These are phyloP conservation scores for Neoboletus subvelutipes DNA, from an alignment of 768 basidiomycete species.

Conservation along the genomic window DNA sequence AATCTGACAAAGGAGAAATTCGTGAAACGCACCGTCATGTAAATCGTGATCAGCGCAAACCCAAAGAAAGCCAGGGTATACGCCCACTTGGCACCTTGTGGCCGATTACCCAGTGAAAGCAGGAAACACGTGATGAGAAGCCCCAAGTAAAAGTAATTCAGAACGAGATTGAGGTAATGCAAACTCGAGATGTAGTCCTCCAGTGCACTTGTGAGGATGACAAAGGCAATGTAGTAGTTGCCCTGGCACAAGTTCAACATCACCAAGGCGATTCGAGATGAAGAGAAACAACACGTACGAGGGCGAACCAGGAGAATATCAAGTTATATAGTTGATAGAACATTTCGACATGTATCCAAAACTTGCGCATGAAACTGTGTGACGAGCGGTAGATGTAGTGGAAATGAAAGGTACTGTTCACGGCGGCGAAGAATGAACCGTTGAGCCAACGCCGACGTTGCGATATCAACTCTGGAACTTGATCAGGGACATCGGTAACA, in stretches of 20 bases:
- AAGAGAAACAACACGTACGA: slow-evolving; percentile 45
- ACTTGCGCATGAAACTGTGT: slow-evolving; percentile 78
- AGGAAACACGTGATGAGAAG: slow-evolving; percentile 86
- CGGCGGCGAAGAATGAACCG: slow-evolving; percentile 96
- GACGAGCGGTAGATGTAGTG: slow-evolving; percentile 93
- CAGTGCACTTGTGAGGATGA: slow-evolving; percentile 71
- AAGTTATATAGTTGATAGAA: slow-evolving; percentile 88
- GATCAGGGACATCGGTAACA: slow-evolving; percentile 91
- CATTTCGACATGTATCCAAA: slow-evolving; percentile 95
- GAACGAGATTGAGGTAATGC: slow-evolving; percentile 67
- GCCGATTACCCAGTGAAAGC: slow-evolving; percentile 85
- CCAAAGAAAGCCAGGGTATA: slow-evolving; percentile 86
- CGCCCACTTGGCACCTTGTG: slow-evolving; percentile 84
- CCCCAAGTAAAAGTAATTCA: slow-evolving; percentile 88
- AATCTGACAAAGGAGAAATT: slow-evolving; percentile 2
- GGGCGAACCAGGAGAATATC: slow-evolving; percentile 88
- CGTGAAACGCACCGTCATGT: slow-evolving; percentile 76
- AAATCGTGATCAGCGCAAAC: slow-evolving; percentile 89
- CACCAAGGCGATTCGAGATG: not conserved
- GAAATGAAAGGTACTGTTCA: slow-evolving; percentile 91
- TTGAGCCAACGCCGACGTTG: slow-evolving; percentile 97
- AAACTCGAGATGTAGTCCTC: slow-evolving; percentile 64
- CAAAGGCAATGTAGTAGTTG: slow-evolving; percentile 90
- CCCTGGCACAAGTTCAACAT: slow-evolving; percentile 44
- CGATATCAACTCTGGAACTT: slow-evolving; percentile 91